A percentile compares a stretch with the other conserved stretches of the same genome.
phyloP scores from a whole-genome alignment of 768 basidiomycete genomes.

The Boletus sp. region DNA sequence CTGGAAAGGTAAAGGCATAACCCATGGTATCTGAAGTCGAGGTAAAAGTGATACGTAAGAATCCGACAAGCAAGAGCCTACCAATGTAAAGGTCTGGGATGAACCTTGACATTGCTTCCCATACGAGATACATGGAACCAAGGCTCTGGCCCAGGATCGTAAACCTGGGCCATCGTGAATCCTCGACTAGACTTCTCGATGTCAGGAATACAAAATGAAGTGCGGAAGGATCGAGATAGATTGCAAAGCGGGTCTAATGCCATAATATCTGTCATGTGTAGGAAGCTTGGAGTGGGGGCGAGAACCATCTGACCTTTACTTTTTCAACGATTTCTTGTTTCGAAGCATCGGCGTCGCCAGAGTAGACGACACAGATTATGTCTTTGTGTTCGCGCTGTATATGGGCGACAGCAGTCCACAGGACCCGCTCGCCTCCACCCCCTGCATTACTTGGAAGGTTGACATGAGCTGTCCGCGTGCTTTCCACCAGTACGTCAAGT shows the following conservation, averaged over 20 bases:
- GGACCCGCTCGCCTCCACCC: slow-evolving; percentile 92
- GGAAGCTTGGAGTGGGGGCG: background rate
- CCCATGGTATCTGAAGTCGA: slow-evolving; percentile 85
- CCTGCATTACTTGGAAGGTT: slow-evolving; percentile 76
- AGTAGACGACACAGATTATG: slow-evolving; percentile 78
- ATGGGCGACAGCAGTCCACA: slow-evolving; percentile 86
- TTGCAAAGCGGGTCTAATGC: slow-evolving; percentile 73
- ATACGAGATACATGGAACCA: slow-evolving; percentile 79
- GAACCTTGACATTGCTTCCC: slow-evolving; percentile 75
- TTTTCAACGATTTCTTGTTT: slow-evolving; percentile 80
- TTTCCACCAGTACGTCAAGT: background rate
- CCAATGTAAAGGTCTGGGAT: slow-evolving; percentile 92
- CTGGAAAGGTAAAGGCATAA: slow-evolving; percentile 89
- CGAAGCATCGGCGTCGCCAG: slow-evolving; percentile 76
- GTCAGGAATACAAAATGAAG: slow-evolving; percentile 82
- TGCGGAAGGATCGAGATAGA: slow-evolving; percentile 56
- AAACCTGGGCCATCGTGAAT: slow-evolving; percentile 81
- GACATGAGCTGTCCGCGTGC: slow-evolving; percentile 31
- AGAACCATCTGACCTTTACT: slow-evolving; percentile 56
- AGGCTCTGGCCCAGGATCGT: slow-evolving; percentile 90
- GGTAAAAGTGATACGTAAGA: background rate
- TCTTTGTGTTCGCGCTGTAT: slow-evolving; percentile 67
- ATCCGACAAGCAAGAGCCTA: slow-evolving; percentile 31
- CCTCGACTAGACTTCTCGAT: slow-evolving; percentile 71
- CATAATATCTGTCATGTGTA: background rate